These are phyloP conservation scores for Globisporangium middletonii DNA, from an alignment of 352 stramenopile genomes.

Conservation along the genomic window DNA sequence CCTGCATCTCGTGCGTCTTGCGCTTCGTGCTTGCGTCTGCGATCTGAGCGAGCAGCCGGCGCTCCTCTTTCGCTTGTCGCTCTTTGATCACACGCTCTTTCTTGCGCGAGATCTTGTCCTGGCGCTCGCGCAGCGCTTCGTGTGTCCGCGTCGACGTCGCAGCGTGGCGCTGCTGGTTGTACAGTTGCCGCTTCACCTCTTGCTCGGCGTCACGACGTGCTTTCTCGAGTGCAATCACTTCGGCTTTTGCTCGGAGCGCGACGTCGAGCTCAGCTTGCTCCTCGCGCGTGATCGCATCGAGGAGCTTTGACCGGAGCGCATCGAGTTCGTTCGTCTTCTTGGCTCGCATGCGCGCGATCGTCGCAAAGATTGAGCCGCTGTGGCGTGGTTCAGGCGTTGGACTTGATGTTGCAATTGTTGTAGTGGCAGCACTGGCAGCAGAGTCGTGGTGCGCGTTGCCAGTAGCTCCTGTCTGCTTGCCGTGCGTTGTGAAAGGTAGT, in stretches of 20 bases:
- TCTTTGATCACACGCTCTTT: constrained; percentile 59
- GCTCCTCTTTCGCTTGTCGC: constrained; percentile 52
- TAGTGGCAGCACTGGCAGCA: too few species aligned
- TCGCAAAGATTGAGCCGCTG: neutral
- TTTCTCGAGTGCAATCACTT: constrained; percentile 48
- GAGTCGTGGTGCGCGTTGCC: too few species aligned
- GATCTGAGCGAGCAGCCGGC: constrained; percentile 31
- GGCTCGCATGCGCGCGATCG: neutral
- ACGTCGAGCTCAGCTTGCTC: constrained; percentile 42
- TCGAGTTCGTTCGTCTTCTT: constrained; percentile 17
- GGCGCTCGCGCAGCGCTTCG: constrained; percentile 51
- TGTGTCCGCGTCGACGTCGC: constrained; percentile 49
- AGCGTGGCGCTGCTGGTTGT: constrained; percentile 41
- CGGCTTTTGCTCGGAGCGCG: constrained; percentile 45
- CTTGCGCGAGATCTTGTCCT: constrained; percentile 55
- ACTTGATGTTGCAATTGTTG: too few species aligned
- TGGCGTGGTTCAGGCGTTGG: too few species aligned
- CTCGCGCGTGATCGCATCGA: constrained; percentile 31
- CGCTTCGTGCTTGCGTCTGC: constrained; percentile 36
- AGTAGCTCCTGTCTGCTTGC: too few species aligned
- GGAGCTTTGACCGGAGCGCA: constrained; percentile 22
- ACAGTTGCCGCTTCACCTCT: constrained; percentile 32
- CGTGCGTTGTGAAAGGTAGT: too few species aligned
- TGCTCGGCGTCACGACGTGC: constrained; percentile 32
- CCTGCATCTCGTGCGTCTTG: constrained; percentile 31